Percentiles rank a stretch among this genome's conserved stretches.
phyloP scores from a whole-genome alignment of 148 eudicot species.

The Dysphania ambrosioides region DNA sequence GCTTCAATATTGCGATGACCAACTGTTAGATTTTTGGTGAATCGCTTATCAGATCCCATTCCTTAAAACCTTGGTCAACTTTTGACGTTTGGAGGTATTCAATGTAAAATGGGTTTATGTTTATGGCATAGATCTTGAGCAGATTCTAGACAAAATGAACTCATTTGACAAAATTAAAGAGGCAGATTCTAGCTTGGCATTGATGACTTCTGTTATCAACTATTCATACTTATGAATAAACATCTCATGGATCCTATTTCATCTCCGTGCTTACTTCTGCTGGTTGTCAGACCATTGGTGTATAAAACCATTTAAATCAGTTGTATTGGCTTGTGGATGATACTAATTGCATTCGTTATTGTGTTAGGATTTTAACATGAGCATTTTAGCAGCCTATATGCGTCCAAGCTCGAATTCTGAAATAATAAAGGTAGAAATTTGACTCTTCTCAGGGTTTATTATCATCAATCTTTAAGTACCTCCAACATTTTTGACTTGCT shows the following conservation, averaged over 20 bases:
- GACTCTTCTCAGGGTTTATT: not conserved
- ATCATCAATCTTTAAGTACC: not conserved
- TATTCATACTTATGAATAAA: not conserved
- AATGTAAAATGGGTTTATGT: not conserved
- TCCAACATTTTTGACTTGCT: not conserved
- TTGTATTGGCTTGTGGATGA: not conserved
- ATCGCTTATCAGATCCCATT: too few relatives aligned
- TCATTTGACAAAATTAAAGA: not conserved
- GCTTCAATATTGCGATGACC: too few relatives aligned
- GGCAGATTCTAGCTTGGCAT: not conserved
- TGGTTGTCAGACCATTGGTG: not conserved
- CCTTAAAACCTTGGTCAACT: too few relatives aligned
- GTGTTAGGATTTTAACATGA: constrained; percentile 62
- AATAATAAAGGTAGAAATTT: constrained; percentile 56
- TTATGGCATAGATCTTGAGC: not conserved
- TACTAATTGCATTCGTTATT: constrained; percentile 4
- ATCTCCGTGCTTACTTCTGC: not conserved
- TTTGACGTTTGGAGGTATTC: not conserved
- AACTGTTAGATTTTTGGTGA: too few relatives aligned
- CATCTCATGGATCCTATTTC: not conserved
- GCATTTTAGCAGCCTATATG: constrained; percentile 52
- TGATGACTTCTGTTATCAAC: not conserved
- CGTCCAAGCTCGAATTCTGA: constrained; percentile 57
- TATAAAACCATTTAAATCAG: not conserved
- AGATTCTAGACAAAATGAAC: not conserved